Percentiles rank a stretch among this genome's conserved stretches.
These are phyloP conservation scores for Boletus speciosus DNA, from an alignment of 768 basidiomycete species.

Conservation along the genomic window DNA sequence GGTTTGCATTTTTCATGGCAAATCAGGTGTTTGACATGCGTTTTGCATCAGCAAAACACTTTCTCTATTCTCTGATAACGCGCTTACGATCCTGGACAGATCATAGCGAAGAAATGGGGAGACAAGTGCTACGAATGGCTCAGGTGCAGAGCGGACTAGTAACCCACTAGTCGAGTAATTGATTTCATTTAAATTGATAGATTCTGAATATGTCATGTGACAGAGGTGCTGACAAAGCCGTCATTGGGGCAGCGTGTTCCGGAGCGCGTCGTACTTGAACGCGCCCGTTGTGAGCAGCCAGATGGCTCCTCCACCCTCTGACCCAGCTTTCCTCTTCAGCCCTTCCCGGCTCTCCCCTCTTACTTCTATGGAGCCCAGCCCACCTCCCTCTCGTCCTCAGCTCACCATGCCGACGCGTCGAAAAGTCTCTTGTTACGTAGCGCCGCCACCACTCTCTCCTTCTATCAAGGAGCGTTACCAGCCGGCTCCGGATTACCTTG, in stretches of 20 bases:
- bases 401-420: constrained; percentile 11
- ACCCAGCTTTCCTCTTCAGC: constrained; percentile 17
- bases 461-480: constrained; percentile 43
- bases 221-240: constrained; percentile 9
- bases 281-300: constrained; percentile 1
- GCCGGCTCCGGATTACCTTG: constrained; percentile 30
- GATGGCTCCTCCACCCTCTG: constrained; percentile 16
- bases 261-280: constrained; percentile 11
- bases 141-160: too few species aligned
- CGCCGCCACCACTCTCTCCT: constrained; percentile 35
- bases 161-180: too few species aligned
- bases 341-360: constrained; percentile 15
- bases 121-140: neutral
- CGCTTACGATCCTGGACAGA: constrained; percentile 32
- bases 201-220: constrained; percentile 8
- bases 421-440: constrained; percentile 32
- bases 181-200: too few species aligned
- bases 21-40: constrained; percentile 57
- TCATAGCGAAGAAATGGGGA: constrained; percentile 43
- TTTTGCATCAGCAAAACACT: constrained; percentile 65
- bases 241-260: neutral
- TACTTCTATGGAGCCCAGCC: constrained; percentile 5
- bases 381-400: constrained; percentile 5
- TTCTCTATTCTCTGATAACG: neutral
- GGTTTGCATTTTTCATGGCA: constrained; percentile 42